phyloP scores from a whole-genome alignment of 371 early-diverging fungal genomes.

The Thermomucor indicae-seudaticae region DNA sequence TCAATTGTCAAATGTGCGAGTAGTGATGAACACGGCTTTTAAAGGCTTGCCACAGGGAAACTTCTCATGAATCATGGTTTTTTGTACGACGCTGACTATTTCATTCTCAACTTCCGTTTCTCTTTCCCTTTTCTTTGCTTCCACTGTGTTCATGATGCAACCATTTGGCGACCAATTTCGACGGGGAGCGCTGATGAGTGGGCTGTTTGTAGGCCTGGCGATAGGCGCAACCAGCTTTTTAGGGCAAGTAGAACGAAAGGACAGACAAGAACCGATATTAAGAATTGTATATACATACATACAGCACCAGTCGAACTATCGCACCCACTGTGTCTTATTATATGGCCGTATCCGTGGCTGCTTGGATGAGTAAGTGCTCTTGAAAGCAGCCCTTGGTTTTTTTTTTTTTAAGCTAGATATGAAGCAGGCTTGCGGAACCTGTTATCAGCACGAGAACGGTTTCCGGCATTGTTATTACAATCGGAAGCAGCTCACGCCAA shows the following conservation, averaged over 20 bases:
- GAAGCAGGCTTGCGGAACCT: slow-evolving; percentile 12
- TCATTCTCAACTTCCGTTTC: too few relatives aligned
- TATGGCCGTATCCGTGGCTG: slow-evolving; percentile 20
- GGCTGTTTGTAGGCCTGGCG: slow-evolving; percentile 15
- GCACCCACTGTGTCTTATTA: slow-evolving; percentile 14
- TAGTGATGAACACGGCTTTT: too few relatives aligned
- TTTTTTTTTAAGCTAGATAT: not conserved
- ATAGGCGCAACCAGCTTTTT: slow-evolving; percentile 11
- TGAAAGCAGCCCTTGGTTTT: not conserved
- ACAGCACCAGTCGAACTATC: slow-evolving; percentile 4
- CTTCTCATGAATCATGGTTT: too few relatives aligned
- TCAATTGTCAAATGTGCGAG: too few relatives aligned
- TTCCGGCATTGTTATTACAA: slow-evolving; percentile 15
- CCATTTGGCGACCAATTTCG: too few relatives aligned
- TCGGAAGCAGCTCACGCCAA: slow-evolving; percentile 15
- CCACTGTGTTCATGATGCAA: too few relatives aligned
- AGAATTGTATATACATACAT: not conserved
- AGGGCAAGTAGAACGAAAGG: slow-evolving; percentile 4
- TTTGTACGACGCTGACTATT: too few relatives aligned
- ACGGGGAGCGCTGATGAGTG: too few relatives aligned
- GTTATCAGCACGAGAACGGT: slow-evolving; percentile 11
- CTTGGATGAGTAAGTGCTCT: slow-evolving; percentile 19
- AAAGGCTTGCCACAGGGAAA: too few relatives aligned
- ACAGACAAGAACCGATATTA: too few relatives aligned
- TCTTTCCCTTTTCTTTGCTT: too few relatives aligned